Conservation (phyloP, 331 rosid genomes). For the Pyrus hybrid region DNA sequence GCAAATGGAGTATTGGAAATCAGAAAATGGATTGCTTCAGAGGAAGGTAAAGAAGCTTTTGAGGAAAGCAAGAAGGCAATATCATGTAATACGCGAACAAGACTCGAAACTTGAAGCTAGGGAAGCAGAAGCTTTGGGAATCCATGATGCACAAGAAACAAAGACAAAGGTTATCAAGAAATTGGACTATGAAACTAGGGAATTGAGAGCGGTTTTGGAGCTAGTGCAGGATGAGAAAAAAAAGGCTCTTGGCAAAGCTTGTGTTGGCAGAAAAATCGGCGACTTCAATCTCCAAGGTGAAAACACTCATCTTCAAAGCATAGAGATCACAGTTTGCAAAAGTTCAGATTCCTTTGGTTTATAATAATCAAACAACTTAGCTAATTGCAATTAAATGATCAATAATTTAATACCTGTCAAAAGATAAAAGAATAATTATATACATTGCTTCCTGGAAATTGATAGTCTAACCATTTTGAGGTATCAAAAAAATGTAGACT, state of each 20-base stretch:
- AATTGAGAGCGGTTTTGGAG: slow-evolving; percentile 30
- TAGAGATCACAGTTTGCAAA: neutral
- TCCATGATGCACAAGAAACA: slow-evolving; percentile 27
- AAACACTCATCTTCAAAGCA: neutral
- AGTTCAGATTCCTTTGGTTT: no score
- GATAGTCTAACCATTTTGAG: neutral
- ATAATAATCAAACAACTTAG: no score
- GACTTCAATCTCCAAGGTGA: slow-evolving; percentile 26
- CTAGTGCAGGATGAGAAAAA: slow-evolving; percentile 41
- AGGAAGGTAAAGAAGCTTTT: slow-evolving; percentile 35
- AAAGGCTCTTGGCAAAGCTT: slow-evolving; percentile 28
- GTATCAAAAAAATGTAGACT: slow-evolving; percentile 24
- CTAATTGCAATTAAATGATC: no score
- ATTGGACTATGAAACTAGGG: slow-evolving; percentile 39
- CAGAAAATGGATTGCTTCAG: slow-evolving; percentile 37
- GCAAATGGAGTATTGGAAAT: slow-evolving; percentile 39
- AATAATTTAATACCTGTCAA: no score
- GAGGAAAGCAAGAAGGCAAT: slow-evolving; percentile 36
- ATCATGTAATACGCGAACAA: slow-evolving; percentile 31
- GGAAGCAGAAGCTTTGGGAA: slow-evolving; percentile 38
- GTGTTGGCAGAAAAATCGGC: slow-evolving; percentile 32
- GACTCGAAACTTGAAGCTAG: slow-evolving; percentile 36
- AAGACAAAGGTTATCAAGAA: slow-evolving; percentile 22
- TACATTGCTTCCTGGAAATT: no score
- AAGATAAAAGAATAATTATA: no score